phyloP scores from a whole-genome alignment of 257 asterid species.

The Lycium ferocissimum region DNA sequence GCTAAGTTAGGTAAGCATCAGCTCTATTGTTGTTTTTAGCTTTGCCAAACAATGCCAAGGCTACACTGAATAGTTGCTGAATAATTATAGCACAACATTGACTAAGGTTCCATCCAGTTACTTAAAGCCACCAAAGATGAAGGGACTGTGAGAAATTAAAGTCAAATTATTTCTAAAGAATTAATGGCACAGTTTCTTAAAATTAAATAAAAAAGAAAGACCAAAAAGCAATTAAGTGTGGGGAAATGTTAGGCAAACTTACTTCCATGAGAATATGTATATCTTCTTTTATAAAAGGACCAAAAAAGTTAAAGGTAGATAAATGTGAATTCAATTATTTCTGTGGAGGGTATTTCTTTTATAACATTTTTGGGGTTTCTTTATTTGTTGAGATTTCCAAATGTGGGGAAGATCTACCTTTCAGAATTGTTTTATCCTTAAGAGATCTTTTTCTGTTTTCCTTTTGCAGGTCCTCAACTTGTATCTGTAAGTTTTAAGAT shows the following conservation, averaged over 20 bases:
- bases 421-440: not conserved
- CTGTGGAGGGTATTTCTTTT: not conserved
- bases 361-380: no score
- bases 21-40: conserved; percentile 22
- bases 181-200: not conserved
- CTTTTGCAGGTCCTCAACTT: not conserved
- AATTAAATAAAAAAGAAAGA: not conserved
- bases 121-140: not conserved
- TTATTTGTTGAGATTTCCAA: not conserved
- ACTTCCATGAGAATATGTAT: not conserved
- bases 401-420: not conserved
- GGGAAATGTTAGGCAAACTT: conserved; percentile 1
- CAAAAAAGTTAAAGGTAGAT: not conserved
- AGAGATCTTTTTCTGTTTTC: no score
- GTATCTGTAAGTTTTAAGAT: not conserved
- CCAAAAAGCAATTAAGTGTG: not conserved
- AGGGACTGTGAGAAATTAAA: not conserved
- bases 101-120: not conserved
- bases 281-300: not conserved
- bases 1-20: not conserved
- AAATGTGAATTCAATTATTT: conserved; percentile 9
- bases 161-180: not conserved
- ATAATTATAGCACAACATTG: conserved; percentile 19
- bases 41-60: not conserved
- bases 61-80: not conserved